Percentiles rank a stretch among this genome's conserved stretches.
These are phyloP conservation scores for Pythium utonaiense DNA, from an alignment of 352 stramenopile species.

Conservation along the genomic window DNA sequence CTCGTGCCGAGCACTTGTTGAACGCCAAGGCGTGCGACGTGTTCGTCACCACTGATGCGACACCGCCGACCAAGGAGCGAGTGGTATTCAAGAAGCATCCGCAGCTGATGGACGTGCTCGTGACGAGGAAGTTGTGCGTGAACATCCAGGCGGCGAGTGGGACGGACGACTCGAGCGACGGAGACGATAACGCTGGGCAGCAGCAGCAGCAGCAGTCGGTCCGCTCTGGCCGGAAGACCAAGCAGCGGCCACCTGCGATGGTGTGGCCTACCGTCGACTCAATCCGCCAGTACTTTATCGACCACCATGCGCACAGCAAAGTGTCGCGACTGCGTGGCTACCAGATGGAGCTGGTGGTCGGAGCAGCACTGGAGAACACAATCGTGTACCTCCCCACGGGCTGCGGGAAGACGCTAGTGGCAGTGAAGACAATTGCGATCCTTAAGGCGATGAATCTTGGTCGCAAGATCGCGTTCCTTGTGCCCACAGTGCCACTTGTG, in stretches of 20 bases:
- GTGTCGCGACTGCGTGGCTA: slow-evolving; percentile 58
- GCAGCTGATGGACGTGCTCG: slow-evolving; percentile 5
- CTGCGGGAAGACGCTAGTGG: slow-evolving; percentile 72
- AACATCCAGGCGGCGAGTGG: slow-evolving; percentile 3
- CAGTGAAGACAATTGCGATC: slow-evolving; percentile 67
- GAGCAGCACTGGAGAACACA: slow-evolving; percentile 70
- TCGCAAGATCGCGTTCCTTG: slow-evolving; percentile 60
- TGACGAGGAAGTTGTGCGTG: not conserved
- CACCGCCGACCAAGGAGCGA: slow-evolving; percentile 5
- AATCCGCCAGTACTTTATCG: slow-evolving; percentile 12
- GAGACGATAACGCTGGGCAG: not conserved
- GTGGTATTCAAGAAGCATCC: slow-evolving; percentile 16
- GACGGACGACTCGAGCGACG: not conserved
- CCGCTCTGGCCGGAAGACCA: too few relatives aligned
- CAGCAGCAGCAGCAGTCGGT: too few relatives aligned
- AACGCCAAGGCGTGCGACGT: slow-evolving; percentile 45
- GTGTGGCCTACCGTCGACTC: slow-evolving; percentile 28
- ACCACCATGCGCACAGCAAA: slow-evolving; percentile 23
- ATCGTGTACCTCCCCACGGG: slow-evolving; percentile 78
- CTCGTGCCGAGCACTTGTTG: slow-evolving; percentile 33
- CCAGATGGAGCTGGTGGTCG: slow-evolving; percentile 66
- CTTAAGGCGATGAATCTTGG: slow-evolving; percentile 57
- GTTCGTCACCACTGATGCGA: slow-evolving; percentile 8
- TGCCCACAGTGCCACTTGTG: slow-evolving; percentile 70
- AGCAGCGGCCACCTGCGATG: slow-evolving; percentile 7